Evolutionary conservation across 2,329 filamentous ascomycete genomes (phyloP), one percentile per base, ranked within the genome.

Genomic region (Apiospora rasikravindrae): DNA sequence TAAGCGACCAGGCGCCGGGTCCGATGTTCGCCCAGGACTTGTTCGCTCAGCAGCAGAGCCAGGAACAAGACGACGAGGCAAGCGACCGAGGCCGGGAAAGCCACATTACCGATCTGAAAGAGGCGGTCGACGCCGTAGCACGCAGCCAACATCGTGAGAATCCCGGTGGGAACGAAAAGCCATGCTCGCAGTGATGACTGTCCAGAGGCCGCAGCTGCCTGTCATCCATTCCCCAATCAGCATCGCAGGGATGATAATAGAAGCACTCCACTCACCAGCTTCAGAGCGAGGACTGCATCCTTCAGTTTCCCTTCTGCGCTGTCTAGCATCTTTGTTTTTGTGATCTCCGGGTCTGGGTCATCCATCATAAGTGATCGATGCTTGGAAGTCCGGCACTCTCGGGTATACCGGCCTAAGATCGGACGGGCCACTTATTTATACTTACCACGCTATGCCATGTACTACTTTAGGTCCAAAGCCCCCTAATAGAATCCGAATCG

Each of bases 1-100:
- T 77, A 40, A 24, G 47, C 67, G 29, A 68, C 66, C 13, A 68
- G 40, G 24, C 66, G 66, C 44, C 66, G 66, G 14, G 66, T 68
- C 13, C 66, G 66, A 44, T 68, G 40, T 29, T 68, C 66, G 44
- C 66, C 66, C 26, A 68, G n/a, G 40, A 68, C 26, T 11, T 47
- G 40, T 4, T 68, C 66, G 66, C 40, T 29, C 26, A 47, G 26
- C 40, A 68, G 66, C 13, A 68, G 40, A 10, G 42, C 24, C 40
- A 68, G 8, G n/a, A 68, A 68, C 66, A 68, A 68, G 24, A 68
- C 44, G 14, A 68, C 66, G 42, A 68, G 40, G n/a, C 66, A 44
- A 22, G 66, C 66, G 40, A 68, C 66, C 40, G 66, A 47, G 66
- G 66, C 66, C n/a, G 66, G 40, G 66, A 68, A 68, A 29, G 37